Evolutionary conservation across 768 basidiomycete genomes (phyloP).

Genomic region (Phaffia tasmanica): DNA sequence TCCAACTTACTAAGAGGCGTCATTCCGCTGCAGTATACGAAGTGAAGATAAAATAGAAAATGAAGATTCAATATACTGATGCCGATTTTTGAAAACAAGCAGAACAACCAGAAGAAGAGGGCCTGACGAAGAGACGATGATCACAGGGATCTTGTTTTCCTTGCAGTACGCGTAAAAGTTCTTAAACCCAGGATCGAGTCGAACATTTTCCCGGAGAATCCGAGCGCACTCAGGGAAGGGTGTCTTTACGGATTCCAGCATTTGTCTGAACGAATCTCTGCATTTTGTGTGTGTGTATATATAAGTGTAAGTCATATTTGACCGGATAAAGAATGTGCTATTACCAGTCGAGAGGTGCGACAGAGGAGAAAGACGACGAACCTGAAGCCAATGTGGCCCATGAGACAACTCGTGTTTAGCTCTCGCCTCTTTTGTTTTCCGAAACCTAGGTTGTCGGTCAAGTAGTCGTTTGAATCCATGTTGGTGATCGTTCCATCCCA

Average conservation of each 20-base stretch:
- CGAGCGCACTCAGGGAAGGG: conserved; percentile 78
- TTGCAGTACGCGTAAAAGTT: conserved; percentile 79
- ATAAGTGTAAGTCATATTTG: background rate
- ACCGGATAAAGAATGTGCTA: background rate
- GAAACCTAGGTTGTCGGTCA: conserved; percentile 61
- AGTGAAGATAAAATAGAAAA: background rate
- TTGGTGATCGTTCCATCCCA: conserved; percentile 75
- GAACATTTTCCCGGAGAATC: conserved; percentile 62
- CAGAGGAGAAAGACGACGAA: conserved; percentile 24
- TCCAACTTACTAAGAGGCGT: conserved; percentile 52
- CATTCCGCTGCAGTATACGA: conserved; percentile 57
- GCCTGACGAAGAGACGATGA: conserved; percentile 77
- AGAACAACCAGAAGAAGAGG: background rate
- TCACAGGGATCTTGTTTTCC: conserved; percentile 64
- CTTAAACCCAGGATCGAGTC: conserved; percentile 77
- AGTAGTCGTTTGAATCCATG: conserved; percentile 77
- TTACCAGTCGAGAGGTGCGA: background rate
- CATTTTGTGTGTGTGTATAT: background rate
- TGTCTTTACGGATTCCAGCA: conserved; percentile 47
- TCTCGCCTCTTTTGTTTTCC: conserved; percentile 62
- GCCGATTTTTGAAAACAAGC: background rate
- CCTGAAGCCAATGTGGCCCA: conserved; percentile 62
- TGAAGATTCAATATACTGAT: background rate
- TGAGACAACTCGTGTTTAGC: conserved; percentile 61
- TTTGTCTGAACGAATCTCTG: conserved; percentile 77